Base-by-base conservation (phyloP, 2,329 filamentous ascomycete genomes). In the Pochonia chlamydosporia region DNA sequence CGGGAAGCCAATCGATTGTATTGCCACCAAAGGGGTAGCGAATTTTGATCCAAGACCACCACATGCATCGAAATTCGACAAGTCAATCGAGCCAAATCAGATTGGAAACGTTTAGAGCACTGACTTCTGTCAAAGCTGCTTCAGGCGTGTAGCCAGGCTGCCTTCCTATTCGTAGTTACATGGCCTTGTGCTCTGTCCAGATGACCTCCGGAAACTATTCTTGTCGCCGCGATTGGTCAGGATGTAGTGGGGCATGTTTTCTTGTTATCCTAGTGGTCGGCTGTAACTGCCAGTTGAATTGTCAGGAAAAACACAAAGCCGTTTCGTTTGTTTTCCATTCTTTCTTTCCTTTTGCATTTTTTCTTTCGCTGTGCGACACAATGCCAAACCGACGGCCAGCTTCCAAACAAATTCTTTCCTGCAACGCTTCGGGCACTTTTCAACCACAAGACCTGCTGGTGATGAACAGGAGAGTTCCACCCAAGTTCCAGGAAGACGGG, bases 401-500 rank as follows among this genome's bases (percentile, higher is more conserved):
- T n/a, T n/a, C n/a, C n/a, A n/a, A n/a, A n/a, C n/a, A n/a, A n/a
- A n/a, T n/a, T n/a, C n/a, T n/a, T n/a, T n/a, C n/a, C n/a, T n/a
- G n/a, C n/a, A n/a, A n/a, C n/a, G n/a, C n/a, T n/a, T n/a, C n/a
- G n/a, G n/a, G n/a, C n/a, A n/a, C n/a, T n/a, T n/a, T n/a, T n/a
- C n/a, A n/a, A n/a, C n/a, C n/a, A n/a, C n/a, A n/a, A n/a, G n/a
- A n/a, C n/a, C n/a, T n/a, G n/a, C n/a, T n/a, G n/a, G n/a, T 36
- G 36, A 25, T 33, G 33, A 20, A 10, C 23, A 26, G 16, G 26
- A 35, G n/a, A n/a, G n/a, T n/a, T n/a, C 21, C 25, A 18, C 26
- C 43, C 48, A 42, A 45, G 44, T 49, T 36, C 51, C 51, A 51
- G 39, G 37, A 36, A 24, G 36, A 41, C 26, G 26, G 47, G 43